Base-by-base conservation (phyloP, 2,329 filamentous ascomycete species). In the Aspergillus alliaceus region DNA sequence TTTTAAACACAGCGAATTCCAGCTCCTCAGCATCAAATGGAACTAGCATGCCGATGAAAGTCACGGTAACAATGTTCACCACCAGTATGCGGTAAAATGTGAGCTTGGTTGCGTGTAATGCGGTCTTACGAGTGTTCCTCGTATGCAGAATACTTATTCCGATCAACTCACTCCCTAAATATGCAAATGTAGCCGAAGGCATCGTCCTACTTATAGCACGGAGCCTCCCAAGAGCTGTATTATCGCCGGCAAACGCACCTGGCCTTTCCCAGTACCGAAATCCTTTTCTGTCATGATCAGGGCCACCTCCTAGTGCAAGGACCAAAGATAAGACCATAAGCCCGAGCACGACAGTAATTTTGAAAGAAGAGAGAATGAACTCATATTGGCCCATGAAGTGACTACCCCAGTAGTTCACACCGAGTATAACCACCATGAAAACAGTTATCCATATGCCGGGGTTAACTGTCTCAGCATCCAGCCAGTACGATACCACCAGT, bases 81-180 rank as follows among this genome's bases (percentile, higher is more conserved):
- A 93, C 79, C 64, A 91, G 75, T 71, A 93, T 93, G 56, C 90
- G 90, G 79, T 85, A 93, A 75, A 93, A 93, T 62, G 89, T 92
- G 49, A 91, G 81, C 71, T 86, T 89, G 79, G 92, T 92, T 53
- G 89, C 90, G 57, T 86, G 85, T 6, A 90, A 90, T 59, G 93
- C 87, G 14, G 86, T 89, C 72, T 84, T 86, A 69, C 89, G 86
- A 1, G 90, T 90, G 75, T 92, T 91, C 76, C 91, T 87, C 0
- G 89, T 89, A 74, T 92, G 89, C 53, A 87, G 89, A 31, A 91
- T 88, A 0, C 89, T 92, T 12, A 92, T 88, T 75, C 89, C 89
- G 51, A 91, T 87, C 42, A 91, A 79, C 69, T 92, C 89, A 3
- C 89, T 90, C 57, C 89, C 89, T 4, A 92, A 81, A 70, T 90